Evolutionary conservation across 495 filamentous ascomycete genomes (phyloP), one percentile per base, ranked within the genome.

Genomic region (Aspergillus carlsbadensis): DNA sequence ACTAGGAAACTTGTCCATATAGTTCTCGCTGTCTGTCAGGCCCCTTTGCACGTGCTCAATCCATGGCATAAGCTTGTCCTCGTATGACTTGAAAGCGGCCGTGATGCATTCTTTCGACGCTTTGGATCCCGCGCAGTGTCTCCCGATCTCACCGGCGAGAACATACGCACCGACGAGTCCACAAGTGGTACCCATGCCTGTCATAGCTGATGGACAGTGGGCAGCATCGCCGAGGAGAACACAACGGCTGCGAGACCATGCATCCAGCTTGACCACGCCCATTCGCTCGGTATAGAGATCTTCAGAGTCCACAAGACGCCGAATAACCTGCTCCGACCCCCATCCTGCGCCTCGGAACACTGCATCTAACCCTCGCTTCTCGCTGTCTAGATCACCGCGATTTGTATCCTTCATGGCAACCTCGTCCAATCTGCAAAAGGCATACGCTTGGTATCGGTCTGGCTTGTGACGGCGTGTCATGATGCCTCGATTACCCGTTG

Each of bases 181-280:
- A n/a, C 59, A 58, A 0, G 74, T 72, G 0, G 79, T 82, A 0
- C 80, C 81, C 68, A 81, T 73, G 2, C 81, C 80, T 17, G 75
- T 80, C 18, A 68, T 69, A 0, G 73, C 63, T 6, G 70, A 69
- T 0, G 80, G 76, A 54, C 78, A 80, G 50, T 82, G 79, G 3
- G 66, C 83, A 1, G 83, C 76, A 61, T 86, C 83, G 5, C 83
- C 84, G 8, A 85, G n/a, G 2, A 85, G 68, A 0, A 71, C 74
- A 11, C 81, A 69, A 3, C 78, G 69, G 6, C 78, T 77, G 5
- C 60, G 56, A 8, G 65, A 78, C 75, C 75, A 83, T 6, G 57
- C 41, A 26, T 76, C 56, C 56, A 78, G 22, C 45, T 73, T 71
- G 20, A 84, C 70, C 13, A 73, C 68, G 0, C 70, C 66, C 10